Evolutionary conservation across 2,329 filamentous ascomycete species (phyloP).

Genomic region (Botrytis porri): DNA sequence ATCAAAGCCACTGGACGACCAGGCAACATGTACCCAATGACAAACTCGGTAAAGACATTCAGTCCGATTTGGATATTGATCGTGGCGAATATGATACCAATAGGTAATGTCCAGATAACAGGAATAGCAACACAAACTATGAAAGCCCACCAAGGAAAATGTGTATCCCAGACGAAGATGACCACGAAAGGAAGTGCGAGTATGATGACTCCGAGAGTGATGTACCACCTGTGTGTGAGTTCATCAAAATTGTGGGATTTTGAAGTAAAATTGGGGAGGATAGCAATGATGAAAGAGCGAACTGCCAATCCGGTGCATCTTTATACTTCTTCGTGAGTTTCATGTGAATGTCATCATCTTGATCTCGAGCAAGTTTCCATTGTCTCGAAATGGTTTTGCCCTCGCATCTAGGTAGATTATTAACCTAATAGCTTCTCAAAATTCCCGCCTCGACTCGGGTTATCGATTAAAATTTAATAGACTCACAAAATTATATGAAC

Average conservation of each 20-base stretch:
- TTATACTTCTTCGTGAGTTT: slow-evolving; percentile 55
- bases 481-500: slow-evolving; percentile 57
- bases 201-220: slow-evolving; percentile 45
- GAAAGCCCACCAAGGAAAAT: slow-evolving; percentile 39
- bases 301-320: slow-evolving; percentile 8
- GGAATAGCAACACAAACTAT: slow-evolving; percentile 38
- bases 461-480: neutral
- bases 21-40: slow-evolving; percentile 47
- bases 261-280: neutral
- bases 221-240: slow-evolving; percentile 20
- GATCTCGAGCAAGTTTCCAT: slow-evolving; percentile 60
- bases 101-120: slow-evolving; percentile 34
- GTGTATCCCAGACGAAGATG: slow-evolving; percentile 27
- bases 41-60: slow-evolving; percentile 49
- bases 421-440: slow-evolving; percentile 49
- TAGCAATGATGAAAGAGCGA: neutral
- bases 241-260: neutral
- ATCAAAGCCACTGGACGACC: slow-evolving; percentile 56
- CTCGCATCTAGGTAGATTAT: slow-evolving; percentile 47
- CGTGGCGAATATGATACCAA: slow-evolving; percentile 47
- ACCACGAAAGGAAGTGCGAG: slow-evolving; percentile 42
- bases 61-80: slow-evolving; percentile 49
- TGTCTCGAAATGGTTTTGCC: slow-evolving; percentile 63
- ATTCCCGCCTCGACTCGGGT: neutral
- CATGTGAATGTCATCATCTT: slow-evolving; percentile 39